Evolutionary conservation across 2,329 filamentous ascomycete species (phyloP).

Genomic region (Aspergillus bombycis): DNA sequence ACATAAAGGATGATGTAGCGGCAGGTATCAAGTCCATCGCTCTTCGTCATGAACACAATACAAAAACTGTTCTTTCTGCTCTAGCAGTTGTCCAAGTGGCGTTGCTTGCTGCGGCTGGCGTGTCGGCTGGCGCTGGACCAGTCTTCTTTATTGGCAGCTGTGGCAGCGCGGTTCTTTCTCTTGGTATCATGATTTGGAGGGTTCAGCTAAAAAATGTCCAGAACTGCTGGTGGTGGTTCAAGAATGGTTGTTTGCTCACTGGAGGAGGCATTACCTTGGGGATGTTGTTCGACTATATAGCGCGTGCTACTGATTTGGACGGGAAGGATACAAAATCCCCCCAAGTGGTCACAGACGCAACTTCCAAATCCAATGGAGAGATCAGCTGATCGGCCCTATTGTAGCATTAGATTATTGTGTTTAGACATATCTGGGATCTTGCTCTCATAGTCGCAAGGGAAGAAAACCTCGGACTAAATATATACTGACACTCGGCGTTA

Average conservation of each 20-base stretch:
- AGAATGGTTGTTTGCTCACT: conserved; percentile 63
- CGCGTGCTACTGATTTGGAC: conserved; percentile 33
- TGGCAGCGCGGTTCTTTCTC: conserved; percentile 57
- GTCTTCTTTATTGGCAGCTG: conserved; percentile 62
- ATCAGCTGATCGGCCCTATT: neutral
- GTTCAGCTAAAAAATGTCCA: conserved; percentile 60
- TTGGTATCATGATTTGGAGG: conserved; percentile 62
- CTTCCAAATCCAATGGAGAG: neutral
- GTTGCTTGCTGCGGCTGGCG: conserved; percentile 48
- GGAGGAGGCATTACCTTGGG: conserved; percentile 62
- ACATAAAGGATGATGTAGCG: conserved; percentile 53
- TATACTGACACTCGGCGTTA: neutral
- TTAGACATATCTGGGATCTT: neutral
- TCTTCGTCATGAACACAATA: conserved; percentile 51
- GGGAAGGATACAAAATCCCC: conserved; percentile 9
- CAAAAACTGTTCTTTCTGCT: conserved; percentile 47
- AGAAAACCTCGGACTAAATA: neutral
- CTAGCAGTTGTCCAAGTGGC: conserved; percentile 46
- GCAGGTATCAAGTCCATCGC: conserved; percentile 57
- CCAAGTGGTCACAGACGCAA: neutral
- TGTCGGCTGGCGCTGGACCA: conserved; percentile 58
- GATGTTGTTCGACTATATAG: conserved; percentile 58
- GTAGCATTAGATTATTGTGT: neutral
- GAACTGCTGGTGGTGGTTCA: conserved; percentile 69
- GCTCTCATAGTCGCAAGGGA: neutral